Evolutionary conservation across 306 rosid genomes (phyloP).

Genomic region (Crataegus laevigata): DNA sequence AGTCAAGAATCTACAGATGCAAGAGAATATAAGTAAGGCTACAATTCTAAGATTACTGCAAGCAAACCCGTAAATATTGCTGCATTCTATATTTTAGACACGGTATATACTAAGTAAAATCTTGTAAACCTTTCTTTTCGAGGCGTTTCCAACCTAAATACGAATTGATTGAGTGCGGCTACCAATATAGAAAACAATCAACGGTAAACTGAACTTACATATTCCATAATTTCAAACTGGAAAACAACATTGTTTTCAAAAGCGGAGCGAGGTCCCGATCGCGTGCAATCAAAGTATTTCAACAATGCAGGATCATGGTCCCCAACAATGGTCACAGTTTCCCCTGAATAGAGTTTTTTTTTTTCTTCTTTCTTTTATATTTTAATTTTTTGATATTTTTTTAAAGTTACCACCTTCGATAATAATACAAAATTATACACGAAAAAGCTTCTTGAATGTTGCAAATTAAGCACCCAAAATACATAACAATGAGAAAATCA

Average conservation of each 20-base stretch:
- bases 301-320: conserved; percentile 73
- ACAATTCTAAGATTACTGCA: conserved; percentile 5
- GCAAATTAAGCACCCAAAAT: not conserved
- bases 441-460: not conserved
- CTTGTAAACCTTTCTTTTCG: not conserved
- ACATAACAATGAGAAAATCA: not conserved
- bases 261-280: conserved; percentile 60
- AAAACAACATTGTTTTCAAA: conserved; percentile 57
- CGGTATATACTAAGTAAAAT: not conserved
- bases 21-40: conserved; percentile 27
- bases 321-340: conserved; percentile 83
- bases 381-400: too few relatives aligned
- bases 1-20: conserved; percentile 74
- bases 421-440: not conserved
- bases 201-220: conserved; percentile 60
- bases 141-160: not conserved
- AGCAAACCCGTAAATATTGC: not conserved
- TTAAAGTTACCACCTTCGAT: not conserved
- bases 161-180: not conserved
- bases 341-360: conserved; percentile 33
- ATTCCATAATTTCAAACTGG: conserved; percentile 97
- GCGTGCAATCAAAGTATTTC: conserved; percentile 80
- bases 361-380: not conserved
- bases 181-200: not conserved
- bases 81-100: not conserved